phyloP scores from a whole-genome alignment of 371 early-diverging fungal species.

The Apophysomyces sp. region DNA sequence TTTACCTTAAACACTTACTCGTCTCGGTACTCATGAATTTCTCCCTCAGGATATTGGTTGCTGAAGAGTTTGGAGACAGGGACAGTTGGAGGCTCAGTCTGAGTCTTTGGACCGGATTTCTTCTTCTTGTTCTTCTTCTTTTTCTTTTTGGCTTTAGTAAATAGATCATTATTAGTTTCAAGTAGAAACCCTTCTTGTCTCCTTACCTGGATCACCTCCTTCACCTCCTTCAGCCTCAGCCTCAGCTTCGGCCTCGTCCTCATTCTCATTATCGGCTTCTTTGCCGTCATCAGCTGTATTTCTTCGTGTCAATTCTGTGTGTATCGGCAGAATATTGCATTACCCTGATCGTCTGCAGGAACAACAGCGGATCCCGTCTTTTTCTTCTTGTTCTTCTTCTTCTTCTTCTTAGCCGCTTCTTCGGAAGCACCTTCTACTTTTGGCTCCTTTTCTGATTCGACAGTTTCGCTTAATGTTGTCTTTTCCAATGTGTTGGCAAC shows the following conservation, averaged over 20 bases:
- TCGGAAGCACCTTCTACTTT: background rate
- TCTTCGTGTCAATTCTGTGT: background rate
- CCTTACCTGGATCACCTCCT: background rate
- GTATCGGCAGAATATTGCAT: background rate
- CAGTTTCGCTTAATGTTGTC: background rate
- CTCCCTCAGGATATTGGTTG: conserved; percentile 72
- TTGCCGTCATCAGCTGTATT: background rate
- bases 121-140: conserved; percentile 75
- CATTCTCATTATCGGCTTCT: conserved; percentile 1
- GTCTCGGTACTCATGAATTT: conserved; percentile 72
- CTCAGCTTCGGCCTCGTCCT: conserved; percentile 1
- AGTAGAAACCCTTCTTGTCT: background rate
- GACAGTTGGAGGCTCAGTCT: conserved; percentile 76
- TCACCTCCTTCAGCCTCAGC: background rate
- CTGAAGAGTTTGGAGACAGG: conserved; percentile 79
- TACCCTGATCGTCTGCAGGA: background rate
- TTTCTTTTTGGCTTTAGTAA: conserved; percentile 46
- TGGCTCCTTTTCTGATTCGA: background rate
- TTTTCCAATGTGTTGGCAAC: background rate
- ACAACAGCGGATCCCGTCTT: background rate
- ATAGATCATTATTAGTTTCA: background rate
- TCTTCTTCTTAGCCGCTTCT: background rate
- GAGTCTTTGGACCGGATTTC: conserved; percentile 57
- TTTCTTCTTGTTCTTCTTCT: conserved; percentile 1
- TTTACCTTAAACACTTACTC: conserved; percentile 50